Evolutionary conservation across 345 rosid species (phyloP).

Genomic region (Euphorbia tirucalli): DNA sequence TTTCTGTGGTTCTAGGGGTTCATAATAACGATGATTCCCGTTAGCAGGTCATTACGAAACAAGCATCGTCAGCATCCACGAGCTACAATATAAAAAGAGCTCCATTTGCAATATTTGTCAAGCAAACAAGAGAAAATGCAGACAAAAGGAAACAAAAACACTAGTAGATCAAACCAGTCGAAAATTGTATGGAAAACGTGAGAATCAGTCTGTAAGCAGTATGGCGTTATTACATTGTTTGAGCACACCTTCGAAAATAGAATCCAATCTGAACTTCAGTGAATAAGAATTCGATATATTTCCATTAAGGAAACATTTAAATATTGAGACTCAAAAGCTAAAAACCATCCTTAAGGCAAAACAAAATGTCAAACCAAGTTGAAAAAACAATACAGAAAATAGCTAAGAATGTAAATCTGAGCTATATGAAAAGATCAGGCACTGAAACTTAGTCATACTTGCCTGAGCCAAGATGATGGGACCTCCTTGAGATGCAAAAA

Average conservation of each 20-base stretch:
- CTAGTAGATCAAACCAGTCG: not conserved
- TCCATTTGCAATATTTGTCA: not conserved
- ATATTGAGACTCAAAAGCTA: not conserved
- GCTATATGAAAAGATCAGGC: not conserved
- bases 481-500: slow-evolving; percentile 94
- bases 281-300: not conserved
- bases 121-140: not conserved
- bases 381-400: not conserved
- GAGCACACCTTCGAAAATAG: not conserved
- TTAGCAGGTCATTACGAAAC: not conserved
- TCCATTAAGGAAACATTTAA: not conserved
- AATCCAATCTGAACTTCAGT: not conserved
- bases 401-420: not conserved
- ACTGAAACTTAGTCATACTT: slow-evolving; percentile 20
- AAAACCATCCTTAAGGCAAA: not conserved
- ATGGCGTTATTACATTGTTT: not conserved
- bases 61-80: not conserved
- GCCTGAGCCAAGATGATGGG: slow-evolving; percentile 95
- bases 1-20: no score
- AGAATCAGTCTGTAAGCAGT: not conserved
- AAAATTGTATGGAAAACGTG: not conserved
- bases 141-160: not conserved
- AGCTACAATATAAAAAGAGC: not conserved
- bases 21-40: no score
- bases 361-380: not conserved